A percentile compares a stretch with the other conserved stretches of the same genome.
Conservation (phyloP, 83 land plant species). For the Isoetes engelmannii region DNA sequence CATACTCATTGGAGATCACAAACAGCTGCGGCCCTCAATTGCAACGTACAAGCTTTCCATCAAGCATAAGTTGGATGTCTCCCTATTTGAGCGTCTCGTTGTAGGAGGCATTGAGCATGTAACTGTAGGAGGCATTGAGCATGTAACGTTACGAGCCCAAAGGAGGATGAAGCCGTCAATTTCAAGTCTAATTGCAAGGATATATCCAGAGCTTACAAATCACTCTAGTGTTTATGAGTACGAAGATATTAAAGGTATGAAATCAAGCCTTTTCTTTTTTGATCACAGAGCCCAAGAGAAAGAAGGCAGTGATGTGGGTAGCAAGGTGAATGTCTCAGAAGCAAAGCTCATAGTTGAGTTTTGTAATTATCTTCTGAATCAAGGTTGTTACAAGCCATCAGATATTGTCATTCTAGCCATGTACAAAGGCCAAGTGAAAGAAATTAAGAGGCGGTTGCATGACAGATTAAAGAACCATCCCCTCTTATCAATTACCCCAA, state of each 20-base stretch:
- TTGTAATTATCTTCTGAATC: constrained; percentile 19
- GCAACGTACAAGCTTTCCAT: constrained; percentile 16
- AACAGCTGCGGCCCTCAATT: constrained; percentile 35
- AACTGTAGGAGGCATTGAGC: not conserved
- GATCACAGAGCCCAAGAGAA: constrained; percentile 18
- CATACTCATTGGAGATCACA: constrained; percentile 38
- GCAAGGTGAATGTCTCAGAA: constrained; percentile 18
- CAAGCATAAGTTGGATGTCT: constrained; percentile 29
- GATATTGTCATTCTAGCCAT: constrained; percentile 21
- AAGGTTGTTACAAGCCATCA: constrained; percentile 13
- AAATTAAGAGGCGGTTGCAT: constrained; percentile 1
- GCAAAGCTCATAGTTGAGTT: constrained; percentile 24
- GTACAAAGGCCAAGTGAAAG: constrained; percentile 23
- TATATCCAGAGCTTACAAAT: constrained; percentile 23
- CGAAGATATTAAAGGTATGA: constrained; percentile 23
- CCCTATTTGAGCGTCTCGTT: constrained; percentile 38
- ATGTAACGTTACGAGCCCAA: constrained; percentile 20
- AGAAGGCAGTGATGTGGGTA: not conserved
- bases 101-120: constrained; percentile 15
- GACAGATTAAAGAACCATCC: too few species aligned
- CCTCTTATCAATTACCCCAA: too few species aligned
- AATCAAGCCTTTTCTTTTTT: constrained; percentile 18
- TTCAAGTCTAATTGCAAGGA: constrained; percentile 11
- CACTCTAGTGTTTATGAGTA: constrained; percentile 14
- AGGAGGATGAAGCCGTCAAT: constrained; percentile 32